Percentiles rank a stretch among this genome's conserved stretches.
phyloP scores from a whole-genome alignment of 768 basidiomycete genomes.

The Hypholoma sublateritium region DNA sequence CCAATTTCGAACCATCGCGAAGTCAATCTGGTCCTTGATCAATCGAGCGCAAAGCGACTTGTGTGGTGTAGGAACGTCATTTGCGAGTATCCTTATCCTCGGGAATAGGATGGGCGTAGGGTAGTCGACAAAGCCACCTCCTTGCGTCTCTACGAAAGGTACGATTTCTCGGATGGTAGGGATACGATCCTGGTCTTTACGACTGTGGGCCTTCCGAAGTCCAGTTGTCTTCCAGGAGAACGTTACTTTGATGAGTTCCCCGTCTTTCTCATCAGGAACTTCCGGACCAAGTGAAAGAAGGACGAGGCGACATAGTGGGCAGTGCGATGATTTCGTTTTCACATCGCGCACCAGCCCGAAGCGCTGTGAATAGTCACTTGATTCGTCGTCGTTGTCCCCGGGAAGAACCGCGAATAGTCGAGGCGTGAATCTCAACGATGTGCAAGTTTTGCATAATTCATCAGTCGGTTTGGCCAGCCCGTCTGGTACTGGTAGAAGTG shows the following conservation, averaged over 20 bases:
- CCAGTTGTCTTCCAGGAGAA: not conserved
- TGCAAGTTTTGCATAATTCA: not conserved
- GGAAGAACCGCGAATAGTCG: not conserved
- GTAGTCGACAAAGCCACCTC: not conserved
- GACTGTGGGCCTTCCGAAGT: not conserved
- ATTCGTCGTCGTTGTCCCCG: not conserved
- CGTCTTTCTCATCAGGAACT: not conserved
- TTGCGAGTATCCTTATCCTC: slow-evolving; percentile 2
- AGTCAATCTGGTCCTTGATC: slow-evolving; percentile 5
- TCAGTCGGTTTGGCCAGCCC: not conserved
- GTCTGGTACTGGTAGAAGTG: not conserved
- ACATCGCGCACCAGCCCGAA: not conserved
- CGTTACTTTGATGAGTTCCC: not conserved
- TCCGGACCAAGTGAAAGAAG: not conserved
- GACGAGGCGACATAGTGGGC: slow-evolving; percentile 3
- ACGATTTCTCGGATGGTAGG: not conserved
- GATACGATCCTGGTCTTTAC: not conserved
- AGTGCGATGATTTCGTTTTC: not conserved
- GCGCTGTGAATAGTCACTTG: not conserved
- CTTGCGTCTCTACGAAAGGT: not conserved
- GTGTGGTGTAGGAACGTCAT: not conserved
- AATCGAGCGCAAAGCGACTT: not conserved
- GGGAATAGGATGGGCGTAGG: not conserved
- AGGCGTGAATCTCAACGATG: not conserved
- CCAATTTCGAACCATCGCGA: slow-evolving; percentile 5